These are phyloP conservation scores for Phanerochaete sordida DNA, from an alignment of 768 basidiomycete species.

Conservation along the genomic window DNA sequence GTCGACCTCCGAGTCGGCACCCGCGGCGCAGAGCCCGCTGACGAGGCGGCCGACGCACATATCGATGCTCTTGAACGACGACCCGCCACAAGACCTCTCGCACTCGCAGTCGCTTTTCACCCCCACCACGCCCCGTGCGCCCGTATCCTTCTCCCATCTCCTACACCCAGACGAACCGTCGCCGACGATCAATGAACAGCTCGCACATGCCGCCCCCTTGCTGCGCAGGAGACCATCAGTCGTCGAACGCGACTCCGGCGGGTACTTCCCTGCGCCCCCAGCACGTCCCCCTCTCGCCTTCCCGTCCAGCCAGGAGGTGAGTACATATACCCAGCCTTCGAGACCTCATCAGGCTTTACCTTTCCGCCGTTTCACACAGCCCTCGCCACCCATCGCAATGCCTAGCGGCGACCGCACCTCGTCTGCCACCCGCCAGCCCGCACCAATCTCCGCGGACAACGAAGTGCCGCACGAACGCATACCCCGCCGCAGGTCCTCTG, in stretches of 20 bases:
- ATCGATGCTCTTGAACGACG: slow-evolving; percentile 71
- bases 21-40: slow-evolving; percentile 40
- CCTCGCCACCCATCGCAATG: background rate
- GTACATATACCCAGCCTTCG: background rate
- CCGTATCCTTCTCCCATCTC: slow-evolving; percentile 36
- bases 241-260: slow-evolving; percentile 8
- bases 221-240: slow-evolving; percentile 21
- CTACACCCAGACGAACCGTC: slow-evolving; percentile 23
- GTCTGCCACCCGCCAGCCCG: background rate
- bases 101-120: slow-evolving; percentile 41
- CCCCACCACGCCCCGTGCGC: slow-evolving; percentile 26
- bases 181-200: slow-evolving; percentile 25
- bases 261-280: slow-evolving; percentile 21
- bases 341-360: background rate
- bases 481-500: slow-evolving; percentile 2
- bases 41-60: slow-evolving; percentile 69
- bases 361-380: background rate
- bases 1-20: slow-evolving; percentile 30
- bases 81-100: slow-evolving; percentile 40
- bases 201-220: slow-evolving; percentile 24
- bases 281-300: slow-evolving; percentile 12
- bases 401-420: background rate
- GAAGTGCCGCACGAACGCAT: background rate
- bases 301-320: slow-evolving; percentile 6
- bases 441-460: slow-evolving; percentile 4